Evolutionary conservation across 2,329 filamentous ascomycete genomes (phyloP).

Genomic region (Botryotinia globosa): DNA sequence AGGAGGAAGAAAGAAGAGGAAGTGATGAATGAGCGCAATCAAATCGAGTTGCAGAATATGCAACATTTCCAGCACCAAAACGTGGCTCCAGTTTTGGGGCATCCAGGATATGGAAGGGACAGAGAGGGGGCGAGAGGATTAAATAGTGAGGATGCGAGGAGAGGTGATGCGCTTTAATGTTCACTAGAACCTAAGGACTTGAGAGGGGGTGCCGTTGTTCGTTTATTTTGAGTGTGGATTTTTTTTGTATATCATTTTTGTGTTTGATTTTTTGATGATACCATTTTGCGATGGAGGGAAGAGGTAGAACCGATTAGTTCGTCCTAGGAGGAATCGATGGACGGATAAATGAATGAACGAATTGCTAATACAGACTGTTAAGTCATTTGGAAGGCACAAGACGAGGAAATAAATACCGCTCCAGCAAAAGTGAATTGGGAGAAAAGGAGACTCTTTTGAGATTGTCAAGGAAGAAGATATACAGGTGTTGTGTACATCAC

Average conservation of each 20-base stretch:
- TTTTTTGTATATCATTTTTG: slow-evolving; percentile 1
- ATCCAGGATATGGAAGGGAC: slow-evolving; percentile 31
- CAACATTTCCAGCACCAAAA: slow-evolving; percentile 31
- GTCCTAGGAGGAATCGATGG: background rate
- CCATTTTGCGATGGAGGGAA: background rate
- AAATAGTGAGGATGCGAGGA: slow-evolving; percentile 30
- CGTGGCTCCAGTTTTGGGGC: slow-evolving; percentile 32
- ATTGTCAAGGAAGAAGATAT: background rate
- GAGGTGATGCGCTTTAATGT: slow-evolving; percentile 25
- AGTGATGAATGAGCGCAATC: slow-evolving; percentile 23
- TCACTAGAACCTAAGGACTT: background rate
- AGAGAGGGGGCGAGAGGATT: slow-evolving; percentile 8
- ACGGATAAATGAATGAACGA: background rate
- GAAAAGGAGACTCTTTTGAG: background rate
- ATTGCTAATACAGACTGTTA: background rate
- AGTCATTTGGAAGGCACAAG: background rate
- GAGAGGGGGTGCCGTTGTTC: too few relatives aligned
- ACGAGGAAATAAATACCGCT: background rate
- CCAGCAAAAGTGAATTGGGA: background rate
- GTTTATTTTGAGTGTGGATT: background rate
- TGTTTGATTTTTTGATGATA: background rate
- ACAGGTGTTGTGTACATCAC: background rate
- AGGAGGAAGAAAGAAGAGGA: slow-evolving; percentile 25
- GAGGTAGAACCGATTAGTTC: background rate
- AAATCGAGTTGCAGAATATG: slow-evolving; percentile 32